These are phyloP conservation scores for Talaromyces sp. DNA, from an alignment of 2,329 filamentous ascomycete species.

Conservation along the genomic window DNA sequence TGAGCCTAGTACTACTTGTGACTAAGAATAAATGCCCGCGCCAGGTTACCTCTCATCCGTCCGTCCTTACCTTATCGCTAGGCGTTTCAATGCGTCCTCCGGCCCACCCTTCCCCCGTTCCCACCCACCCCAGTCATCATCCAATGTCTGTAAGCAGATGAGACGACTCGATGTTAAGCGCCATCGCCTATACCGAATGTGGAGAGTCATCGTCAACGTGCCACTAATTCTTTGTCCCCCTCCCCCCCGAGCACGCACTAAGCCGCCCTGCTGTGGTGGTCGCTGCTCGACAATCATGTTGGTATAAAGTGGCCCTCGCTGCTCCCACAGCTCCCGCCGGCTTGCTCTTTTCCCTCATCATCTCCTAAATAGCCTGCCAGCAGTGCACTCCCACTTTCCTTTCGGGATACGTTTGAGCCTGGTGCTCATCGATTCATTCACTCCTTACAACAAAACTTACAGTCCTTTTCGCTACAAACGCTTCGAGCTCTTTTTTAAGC, in stretches of 20 bases:
- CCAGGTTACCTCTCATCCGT: background rate
- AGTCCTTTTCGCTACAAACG: background rate
- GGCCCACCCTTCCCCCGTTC: background rate
- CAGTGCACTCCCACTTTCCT: background rate
- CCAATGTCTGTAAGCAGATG: background rate
- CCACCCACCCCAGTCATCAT: background rate
- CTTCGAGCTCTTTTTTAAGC: background rate
- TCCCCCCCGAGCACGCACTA: background rate
- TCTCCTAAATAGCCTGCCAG: background rate
- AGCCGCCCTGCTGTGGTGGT: background rate
- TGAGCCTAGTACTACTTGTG: background rate
- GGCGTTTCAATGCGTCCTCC: background rate
- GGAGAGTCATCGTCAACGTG: background rate
- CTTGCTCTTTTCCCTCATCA: background rate
- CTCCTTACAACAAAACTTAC: conserved; percentile 2
- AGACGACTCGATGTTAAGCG: background rate
- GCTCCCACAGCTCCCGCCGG: background rate
- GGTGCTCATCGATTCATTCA: conserved; percentile 10
- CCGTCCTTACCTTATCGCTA: background rate
- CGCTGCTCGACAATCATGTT: background rate
- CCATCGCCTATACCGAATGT: background rate
- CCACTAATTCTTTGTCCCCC: background rate
- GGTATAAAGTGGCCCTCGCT: background rate
- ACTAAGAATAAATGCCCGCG: background rate
- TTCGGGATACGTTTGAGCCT: conserved; percentile 4